Evolutionary conservation across 176 grass and related monocot species (phyloP).

Genomic region (Lolium multiflorum): DNA sequence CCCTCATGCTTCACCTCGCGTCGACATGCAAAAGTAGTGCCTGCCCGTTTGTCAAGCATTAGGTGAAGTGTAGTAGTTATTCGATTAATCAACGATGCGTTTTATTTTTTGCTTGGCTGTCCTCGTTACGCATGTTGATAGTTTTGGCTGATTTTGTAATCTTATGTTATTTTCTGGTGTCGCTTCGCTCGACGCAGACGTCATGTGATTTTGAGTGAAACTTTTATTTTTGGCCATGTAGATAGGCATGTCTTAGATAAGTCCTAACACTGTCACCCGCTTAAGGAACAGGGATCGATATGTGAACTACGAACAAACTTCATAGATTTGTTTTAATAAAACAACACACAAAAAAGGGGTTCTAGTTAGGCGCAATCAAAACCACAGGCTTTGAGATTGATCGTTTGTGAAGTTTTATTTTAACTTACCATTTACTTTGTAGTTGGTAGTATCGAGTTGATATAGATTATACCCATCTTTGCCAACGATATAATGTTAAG

Average conservation of each 20-base stretch:
- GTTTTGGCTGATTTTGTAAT: background rate
- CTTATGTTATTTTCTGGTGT: constrained; percentile 1
- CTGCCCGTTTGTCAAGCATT: constrained; percentile 8
- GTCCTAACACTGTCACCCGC: background rate
- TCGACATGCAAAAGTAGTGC: background rate
- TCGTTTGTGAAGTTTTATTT: background rate
- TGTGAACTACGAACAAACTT: background rate
- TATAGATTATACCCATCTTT: too few relatives aligned
- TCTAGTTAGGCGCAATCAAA: background rate
- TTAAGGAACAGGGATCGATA: background rate
- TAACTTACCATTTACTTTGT: too few relatives aligned
- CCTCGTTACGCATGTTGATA: background rate
- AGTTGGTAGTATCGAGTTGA: too few relatives aligned
- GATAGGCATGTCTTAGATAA: background rate
- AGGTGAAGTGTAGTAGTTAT: background rate
- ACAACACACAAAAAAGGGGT: background rate
- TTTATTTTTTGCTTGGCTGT: background rate
- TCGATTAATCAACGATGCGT: background rate
- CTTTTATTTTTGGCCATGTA: background rate
- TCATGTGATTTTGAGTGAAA: constrained; percentile 1
- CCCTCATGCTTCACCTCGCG: background rate
- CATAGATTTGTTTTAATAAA: background rate
- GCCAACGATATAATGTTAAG: too few relatives aligned
- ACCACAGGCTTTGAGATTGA: background rate
- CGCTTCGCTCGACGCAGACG: constrained; percentile 22